Evolutionary conservation across 768 basidiomycete species (phyloP), one percentile per base, ranked within the genome.

Genomic region (Rickenella mellea): DNA sequence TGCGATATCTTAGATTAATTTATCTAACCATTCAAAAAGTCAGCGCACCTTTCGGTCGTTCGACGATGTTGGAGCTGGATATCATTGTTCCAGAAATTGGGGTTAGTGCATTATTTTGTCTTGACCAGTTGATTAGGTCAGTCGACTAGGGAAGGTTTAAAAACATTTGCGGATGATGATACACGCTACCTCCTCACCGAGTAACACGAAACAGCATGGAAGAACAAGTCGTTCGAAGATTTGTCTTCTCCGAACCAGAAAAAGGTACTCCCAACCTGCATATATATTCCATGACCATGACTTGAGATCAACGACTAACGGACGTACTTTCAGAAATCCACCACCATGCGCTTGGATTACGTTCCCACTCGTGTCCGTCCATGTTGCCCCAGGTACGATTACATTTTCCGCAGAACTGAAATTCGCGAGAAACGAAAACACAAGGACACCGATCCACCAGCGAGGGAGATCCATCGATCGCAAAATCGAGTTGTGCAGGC

Each of bases 221-320:
- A 80, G 6, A 71, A 52, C 1, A 61, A 69, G 43, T 70, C 73
- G 50, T 78, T 75, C 48, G 64, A 63, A 4, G 70, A 55, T 51
- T 80, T 80, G 62, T 80, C 77, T 58, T 78, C 77, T 9, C 77
- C 78, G 42, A 68, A 66, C 78, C 76, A 78, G 51, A 78, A 78
- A 54, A 62, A 78, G 2, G 70, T 73, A 9, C 69, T 68, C 20
- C 64, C 71, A 44, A 75, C 72, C 73, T 75, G 24, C 11, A 11
- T 4, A 27, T 15, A 10, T 19, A n/a, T 5, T 35, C 10, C 25
- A 7, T 33, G 22, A 25, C 24, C 39, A 8, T 33, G 24, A 27
- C 37, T 6, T 25, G 7, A 44, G 37, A 37, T 36, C n/a, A 6
- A 4, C 29, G 8, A 15, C 32, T 27, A 20, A 5, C 9, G 3